Evolutionary conservation across 306 rosid species (phyloP).

Genomic region (Corylus americana): DNA sequence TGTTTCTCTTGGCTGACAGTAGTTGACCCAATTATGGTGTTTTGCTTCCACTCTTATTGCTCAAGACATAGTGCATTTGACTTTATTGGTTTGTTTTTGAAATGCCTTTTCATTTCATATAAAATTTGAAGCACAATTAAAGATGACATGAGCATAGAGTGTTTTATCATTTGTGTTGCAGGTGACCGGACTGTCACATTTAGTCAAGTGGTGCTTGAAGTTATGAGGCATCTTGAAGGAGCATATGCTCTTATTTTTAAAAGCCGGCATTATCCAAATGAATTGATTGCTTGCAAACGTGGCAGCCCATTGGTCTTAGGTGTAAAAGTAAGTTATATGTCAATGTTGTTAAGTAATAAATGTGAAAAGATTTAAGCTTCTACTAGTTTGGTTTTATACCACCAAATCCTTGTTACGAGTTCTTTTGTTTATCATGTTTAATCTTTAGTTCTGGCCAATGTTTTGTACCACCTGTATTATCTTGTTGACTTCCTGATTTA

Average conservation of each 20-base stretch:
- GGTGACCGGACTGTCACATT: slow-evolving; percentile 80
- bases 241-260: slow-evolving; percentile 98
- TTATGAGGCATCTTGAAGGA: slow-evolving; percentile 99
- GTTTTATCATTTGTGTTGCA: slow-evolving; percentile 44
- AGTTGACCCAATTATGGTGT: not conserved
- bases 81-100: slow-evolving; percentile 2
- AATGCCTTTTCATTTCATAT: slow-evolving; percentile 10
- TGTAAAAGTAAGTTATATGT: slow-evolving; percentile 71
- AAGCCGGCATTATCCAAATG: slow-evolving; percentile 91
- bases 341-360: not conserved
- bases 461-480: no score
- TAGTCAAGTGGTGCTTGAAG: slow-evolving; percentile 94
- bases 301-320: slow-evolving; percentile 96
- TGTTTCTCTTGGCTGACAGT: not conserved
- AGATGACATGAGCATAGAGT: slow-evolving; percentile 30
- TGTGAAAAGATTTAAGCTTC: not conserved
- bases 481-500: no score
- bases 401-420: not conserved
- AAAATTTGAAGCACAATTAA: slow-evolving; percentile 11
- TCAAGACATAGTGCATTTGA: slow-evolving; percentile 2
- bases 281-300: slow-evolving; percentile 97
- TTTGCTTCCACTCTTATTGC: not conserved
- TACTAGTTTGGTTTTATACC: not conserved
- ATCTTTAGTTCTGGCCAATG: not conserved
- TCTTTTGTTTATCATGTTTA: not conserved